Evolutionary conservation across 768 basidiomycete species (phyloP), one percentile per base, ranked within the genome.

Genomic region (Auricularia heimuer): DNA sequence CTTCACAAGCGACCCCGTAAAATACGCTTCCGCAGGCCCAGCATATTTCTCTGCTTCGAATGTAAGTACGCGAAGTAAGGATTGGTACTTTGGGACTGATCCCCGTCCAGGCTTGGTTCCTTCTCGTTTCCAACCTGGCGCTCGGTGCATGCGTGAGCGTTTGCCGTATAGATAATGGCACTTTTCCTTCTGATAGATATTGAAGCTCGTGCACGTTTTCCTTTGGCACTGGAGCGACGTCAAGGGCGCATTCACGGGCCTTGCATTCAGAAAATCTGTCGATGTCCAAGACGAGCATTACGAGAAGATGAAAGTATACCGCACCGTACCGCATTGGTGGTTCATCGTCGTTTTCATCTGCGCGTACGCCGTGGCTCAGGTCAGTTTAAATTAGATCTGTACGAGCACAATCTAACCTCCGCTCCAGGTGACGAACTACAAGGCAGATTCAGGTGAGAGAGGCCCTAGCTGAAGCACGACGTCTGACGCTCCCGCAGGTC

Each of bases 101-200:
- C 21, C 18, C 21, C 66, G 39, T 42, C 21, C 34, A 69, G 66
- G 75, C 73, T 3, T 71, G 73, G 64, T 75, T 71, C 68, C 70
- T 74, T 58, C 71, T 76, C 64, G 73, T 72, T 2, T 76, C 75
- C 7, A 76, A 76, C 67, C 65, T 76, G 33, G 73, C 75, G 33
- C 71, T 76, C 39, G 74, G 75, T 14, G 72, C 75, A 1, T 70
- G 70, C n/a, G 68, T 69, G 54, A 54, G 66, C 44, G 44, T 18
- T 45, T 45, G 10, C 44, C 10, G 44, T 29, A 29, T 29, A 29
- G 29, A 29, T 29, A 29, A 0, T 45, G 3, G 18, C 44, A 45
- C 18, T 45, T 45, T 45, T 45, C 3, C 11, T 51, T 8, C 47
- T 51, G 11, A 51, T 18, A 18, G 18, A 6, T 21, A 6, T 12